Evolutionary conservation across 352 stramenopile species (phyloP).

Genomic region (Aphanomyces cochlioides): DNA sequence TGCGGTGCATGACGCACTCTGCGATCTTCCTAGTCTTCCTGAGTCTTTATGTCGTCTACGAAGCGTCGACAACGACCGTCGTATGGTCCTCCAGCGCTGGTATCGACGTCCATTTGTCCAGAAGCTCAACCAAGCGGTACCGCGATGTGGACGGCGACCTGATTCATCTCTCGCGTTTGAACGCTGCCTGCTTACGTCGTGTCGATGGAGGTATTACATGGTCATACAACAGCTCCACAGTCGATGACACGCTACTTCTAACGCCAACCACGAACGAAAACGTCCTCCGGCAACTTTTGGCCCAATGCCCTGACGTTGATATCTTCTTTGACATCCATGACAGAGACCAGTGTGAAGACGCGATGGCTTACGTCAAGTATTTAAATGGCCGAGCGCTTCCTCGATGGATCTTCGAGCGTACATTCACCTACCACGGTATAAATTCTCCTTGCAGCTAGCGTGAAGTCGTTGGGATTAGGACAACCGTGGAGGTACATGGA

Average conservation of each 20-base stretch:
- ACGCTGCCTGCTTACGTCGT: background rate
- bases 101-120: background rate
- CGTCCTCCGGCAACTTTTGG: constrained; percentile 43
- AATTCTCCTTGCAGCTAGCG: background rate
- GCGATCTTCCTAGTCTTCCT: background rate
- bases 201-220: background rate
- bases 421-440: constrained; percentile 36
- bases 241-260: background rate
- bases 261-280: constrained; percentile 30
- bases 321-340: constrained; percentile 52
- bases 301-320: constrained; percentile 49
- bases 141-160: background rate
- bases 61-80: background rate
- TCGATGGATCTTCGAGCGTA: constrained; percentile 40
- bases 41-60: background rate
- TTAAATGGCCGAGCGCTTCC: constrained; percentile 45
- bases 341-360: constrained; percentile 64
- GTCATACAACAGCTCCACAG: constrained; percentile 5
- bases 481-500: background rate
- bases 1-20: background rate
- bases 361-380: constrained; percentile 48
- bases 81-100: background rate
- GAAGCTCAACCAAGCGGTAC: background rate
- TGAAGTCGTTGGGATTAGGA: background rate
- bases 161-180: background rate